Percentiles rank a stretch among this genome's conserved stretches.
phyloP scores from a whole-genome alignment of 768 basidiomycete genomes.

The Steccherinum ochraceum region DNA sequence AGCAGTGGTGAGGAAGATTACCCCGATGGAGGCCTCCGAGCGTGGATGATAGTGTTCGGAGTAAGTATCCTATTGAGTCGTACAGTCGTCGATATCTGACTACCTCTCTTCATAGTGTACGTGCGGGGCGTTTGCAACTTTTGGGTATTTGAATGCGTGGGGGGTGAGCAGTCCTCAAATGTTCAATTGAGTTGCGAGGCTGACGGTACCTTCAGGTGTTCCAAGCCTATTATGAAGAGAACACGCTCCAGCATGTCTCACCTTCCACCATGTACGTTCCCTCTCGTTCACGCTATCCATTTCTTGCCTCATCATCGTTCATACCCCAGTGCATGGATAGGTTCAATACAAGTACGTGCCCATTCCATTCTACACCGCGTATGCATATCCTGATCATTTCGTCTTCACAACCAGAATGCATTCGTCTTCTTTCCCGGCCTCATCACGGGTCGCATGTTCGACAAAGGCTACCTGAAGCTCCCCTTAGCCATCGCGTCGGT shows the following conservation, averaged over 20 bases:
- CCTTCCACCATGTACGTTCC: constrained; percentile 56
- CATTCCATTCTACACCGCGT: background rate
- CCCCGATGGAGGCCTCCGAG: constrained; percentile 39
- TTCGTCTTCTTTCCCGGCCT: constrained; percentile 59
- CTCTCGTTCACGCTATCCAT: background rate
- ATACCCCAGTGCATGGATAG: constrained; percentile 47
- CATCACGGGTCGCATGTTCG: constrained; percentile 63
- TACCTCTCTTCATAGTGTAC: constrained; percentile 7
- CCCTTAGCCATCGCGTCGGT: constrained; percentile 43
- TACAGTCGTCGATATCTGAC: background rate
- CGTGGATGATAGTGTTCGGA: constrained; percentile 37
- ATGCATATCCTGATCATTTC: background rate
- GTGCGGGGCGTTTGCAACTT: constrained; percentile 41
- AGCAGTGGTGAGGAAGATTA: constrained; percentile 13
- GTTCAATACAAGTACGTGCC: constrained; percentile 55
- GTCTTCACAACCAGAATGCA: constrained; percentile 58
- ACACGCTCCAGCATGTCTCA: constrained; percentile 38
- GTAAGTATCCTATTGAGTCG: constrained; percentile 21
- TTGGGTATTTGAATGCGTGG: constrained; percentile 72
- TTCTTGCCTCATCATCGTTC: background rate
- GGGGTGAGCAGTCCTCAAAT: constrained; percentile 41
- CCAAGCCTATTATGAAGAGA: constrained; percentile 64
- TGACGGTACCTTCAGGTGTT: constrained; percentile 41
- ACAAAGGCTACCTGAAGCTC: constrained; percentile 58
- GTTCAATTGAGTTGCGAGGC: constrained; percentile 1